A percentile compares a stretch with the other conserved stretches of the same genome.
Conservation (phyloP, 768 basidiomycete genomes). For the Collybiopsis confluens region DNA sequence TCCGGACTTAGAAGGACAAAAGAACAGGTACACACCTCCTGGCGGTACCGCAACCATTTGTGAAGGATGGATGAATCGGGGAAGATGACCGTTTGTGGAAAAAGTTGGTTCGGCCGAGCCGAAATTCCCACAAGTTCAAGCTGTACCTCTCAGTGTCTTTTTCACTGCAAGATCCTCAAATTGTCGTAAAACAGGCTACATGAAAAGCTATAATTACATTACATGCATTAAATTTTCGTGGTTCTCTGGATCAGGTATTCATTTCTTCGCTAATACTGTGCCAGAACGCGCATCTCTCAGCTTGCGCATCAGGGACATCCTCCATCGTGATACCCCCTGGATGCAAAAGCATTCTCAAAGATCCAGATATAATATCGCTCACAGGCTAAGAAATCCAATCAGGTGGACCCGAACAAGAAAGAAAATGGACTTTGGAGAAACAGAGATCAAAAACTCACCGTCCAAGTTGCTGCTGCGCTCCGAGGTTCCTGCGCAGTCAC, state of each 20-base stretch:
- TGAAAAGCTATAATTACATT: too few relatives aligned
- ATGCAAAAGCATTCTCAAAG: not conserved
- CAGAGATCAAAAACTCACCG: constrained; percentile 17
- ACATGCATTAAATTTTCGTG: too few relatives aligned
- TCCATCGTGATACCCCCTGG: constrained; percentile 1
- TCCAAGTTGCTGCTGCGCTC: constrained; percentile 21
- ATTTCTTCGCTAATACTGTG: not conserved
- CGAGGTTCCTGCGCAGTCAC: constrained; percentile 28
- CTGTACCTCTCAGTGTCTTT: too few relatives aligned
- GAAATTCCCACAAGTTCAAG: too few relatives aligned
- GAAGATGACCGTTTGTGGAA: not conserved
- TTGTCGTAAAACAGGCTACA: too few relatives aligned
- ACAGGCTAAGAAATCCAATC: constrained; percentile 15
- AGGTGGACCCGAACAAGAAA: too few relatives aligned
- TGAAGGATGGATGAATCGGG: not conserved
- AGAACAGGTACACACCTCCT: constrained; percentile 1
- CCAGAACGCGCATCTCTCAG: not conserved
- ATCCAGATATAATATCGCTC: not conserved
- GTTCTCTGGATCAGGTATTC: not conserved
- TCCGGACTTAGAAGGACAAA: too few relatives aligned
- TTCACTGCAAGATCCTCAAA: too few relatives aligned
- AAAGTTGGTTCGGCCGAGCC: too few relatives aligned
- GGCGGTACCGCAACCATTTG: constrained; percentile 7
- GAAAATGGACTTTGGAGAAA: too few relatives aligned
- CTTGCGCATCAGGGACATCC: not conserved